These are phyloP conservation scores for Drosera spatulata DNA, from an alignment of 179 eudicot genomes.

Conservation along the genomic window DNA sequence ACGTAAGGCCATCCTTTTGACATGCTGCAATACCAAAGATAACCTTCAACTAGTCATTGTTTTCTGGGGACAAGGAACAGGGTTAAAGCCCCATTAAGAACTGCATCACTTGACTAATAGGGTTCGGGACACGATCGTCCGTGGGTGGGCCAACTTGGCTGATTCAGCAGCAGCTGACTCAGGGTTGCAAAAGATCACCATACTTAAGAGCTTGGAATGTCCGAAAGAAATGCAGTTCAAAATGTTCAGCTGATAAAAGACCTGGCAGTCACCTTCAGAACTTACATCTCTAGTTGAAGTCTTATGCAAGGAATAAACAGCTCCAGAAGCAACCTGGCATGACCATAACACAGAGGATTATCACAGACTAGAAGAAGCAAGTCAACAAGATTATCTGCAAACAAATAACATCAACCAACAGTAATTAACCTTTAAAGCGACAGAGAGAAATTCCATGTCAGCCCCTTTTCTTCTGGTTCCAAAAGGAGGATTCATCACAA, in stretches of 20 bases:
- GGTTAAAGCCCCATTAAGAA: no score
- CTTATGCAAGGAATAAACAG: conserved; percentile 97
- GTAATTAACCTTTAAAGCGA: conserved; percentile 56
- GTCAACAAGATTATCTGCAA: not conserved
- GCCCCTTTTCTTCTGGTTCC: conserved; percentile 93
- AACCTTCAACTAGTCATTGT: not conserved
- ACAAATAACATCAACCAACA: not conserved
- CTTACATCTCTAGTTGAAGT: conserved; percentile 88
- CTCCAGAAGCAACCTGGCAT: conserved; percentile 68
- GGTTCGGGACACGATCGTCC: no score
- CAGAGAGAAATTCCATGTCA: conserved; percentile 76
- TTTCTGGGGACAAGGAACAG: not conserved
- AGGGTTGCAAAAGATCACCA: no score
- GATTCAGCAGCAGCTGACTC: no score
- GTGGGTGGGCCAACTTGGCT: no score
- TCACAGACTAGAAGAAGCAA: conserved; percentile 3
- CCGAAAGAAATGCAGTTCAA: not conserved
- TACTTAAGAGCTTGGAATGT: no score
- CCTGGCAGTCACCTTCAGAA: not conserved
- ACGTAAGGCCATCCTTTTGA: conserved; percentile 61
- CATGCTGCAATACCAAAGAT: conserved; percentile 29
- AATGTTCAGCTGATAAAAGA: not conserved
- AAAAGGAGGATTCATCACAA: conserved; percentile 98
- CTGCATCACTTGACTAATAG: no score
- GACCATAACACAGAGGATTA: conserved; percentile 5